Conservation (phyloP, 106 monocot genomes). For the Triglochin maritima region DNA sequence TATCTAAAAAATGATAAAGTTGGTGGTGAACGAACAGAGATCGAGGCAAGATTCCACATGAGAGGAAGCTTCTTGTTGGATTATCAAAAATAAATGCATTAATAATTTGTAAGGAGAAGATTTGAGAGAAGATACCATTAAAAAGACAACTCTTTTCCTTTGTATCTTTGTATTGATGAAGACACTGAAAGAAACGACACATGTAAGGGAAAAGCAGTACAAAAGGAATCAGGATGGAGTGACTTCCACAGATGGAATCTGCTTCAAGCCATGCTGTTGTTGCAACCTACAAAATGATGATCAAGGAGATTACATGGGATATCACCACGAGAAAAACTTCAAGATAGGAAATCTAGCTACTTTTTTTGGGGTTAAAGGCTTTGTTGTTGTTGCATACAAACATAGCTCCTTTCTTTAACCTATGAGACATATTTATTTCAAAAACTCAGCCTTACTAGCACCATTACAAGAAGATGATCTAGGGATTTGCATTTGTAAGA, state of each 20-base stretch:
- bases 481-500: no score
- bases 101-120: not conserved
- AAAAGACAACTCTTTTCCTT: conserved; percentile 76
- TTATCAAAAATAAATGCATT: not conserved
- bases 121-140: conserved; percentile 46
- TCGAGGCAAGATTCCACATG: not conserved
- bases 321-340: not conserved
- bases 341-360: no score
- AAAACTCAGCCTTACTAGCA: no score
- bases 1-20: no score
- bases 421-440: no score
- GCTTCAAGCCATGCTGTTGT: conserved; percentile 99
- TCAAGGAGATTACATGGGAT: not conserved
- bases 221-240: conserved; percentile 77
- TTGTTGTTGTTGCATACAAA: no score
- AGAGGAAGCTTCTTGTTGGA: not conserved
- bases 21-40: no score
- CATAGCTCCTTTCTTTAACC: no score
- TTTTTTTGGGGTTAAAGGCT: no score
- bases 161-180: conserved; percentile 86
- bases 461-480: no score
- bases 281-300: conserved; percentile 57
- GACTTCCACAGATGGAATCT: conserved; percentile 95
- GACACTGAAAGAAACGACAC: conserved; percentile 85
- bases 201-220: conserved; percentile 87